Conservation (phyloP, 2,329 filamentous ascomycete genomes). For the Pseudopyrenochaeta lycopersici region DNA sequence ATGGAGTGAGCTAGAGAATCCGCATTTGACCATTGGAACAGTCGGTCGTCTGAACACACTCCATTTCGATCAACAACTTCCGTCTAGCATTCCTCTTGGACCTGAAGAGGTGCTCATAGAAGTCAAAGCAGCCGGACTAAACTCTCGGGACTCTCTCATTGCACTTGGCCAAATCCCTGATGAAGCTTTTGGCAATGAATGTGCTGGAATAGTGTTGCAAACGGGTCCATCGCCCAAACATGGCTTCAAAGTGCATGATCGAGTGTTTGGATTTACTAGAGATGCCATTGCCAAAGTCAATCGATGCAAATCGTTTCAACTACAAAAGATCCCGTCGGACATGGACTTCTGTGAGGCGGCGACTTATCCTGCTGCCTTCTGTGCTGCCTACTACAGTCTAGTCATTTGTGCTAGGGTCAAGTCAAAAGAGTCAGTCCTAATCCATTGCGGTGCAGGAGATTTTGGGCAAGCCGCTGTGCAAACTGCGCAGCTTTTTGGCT, state of each 20-base stretch:
- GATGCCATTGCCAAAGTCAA: slow-evolving; percentile 9
- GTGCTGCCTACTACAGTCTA: slow-evolving; percentile 25
- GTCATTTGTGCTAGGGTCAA: slow-evolving; percentile 26
- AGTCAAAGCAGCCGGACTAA: slow-evolving; percentile 24
- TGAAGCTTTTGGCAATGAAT: slow-evolving; percentile 18
- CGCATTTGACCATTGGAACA: slow-evolving; percentile 15
- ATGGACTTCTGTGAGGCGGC: slow-evolving; percentile 24
- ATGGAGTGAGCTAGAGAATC: slow-evolving; percentile 16
- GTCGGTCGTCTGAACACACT: slow-evolving; percentile 23
- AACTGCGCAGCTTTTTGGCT: slow-evolving; percentile 15
- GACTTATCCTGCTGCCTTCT: slow-evolving; percentile 9
- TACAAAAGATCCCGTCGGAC: slow-evolving; percentile 10
- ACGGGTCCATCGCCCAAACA: background rate
- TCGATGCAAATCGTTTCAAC: slow-evolving; percentile 14
- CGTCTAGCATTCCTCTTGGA: background rate
- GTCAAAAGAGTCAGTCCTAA: slow-evolving; percentile 35
- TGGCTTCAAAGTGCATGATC: slow-evolving; percentile 10
- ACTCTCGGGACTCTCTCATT: slow-evolving; percentile 25
- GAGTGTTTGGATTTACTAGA: slow-evolving; percentile 16
- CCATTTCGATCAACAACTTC: slow-evolving; percentile 15
- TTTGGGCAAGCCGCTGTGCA: slow-evolving; percentile 27
- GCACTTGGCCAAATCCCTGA: slow-evolving; percentile 37
- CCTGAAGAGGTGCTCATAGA: slow-evolving; percentile 24
- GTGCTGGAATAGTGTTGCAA: slow-evolving; percentile 23
- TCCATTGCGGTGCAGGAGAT: slow-evolving; percentile 26